Conservation (phyloP, 192 early-diverging fungal genomes). For the Rhizophlyctis rosea region DNA sequence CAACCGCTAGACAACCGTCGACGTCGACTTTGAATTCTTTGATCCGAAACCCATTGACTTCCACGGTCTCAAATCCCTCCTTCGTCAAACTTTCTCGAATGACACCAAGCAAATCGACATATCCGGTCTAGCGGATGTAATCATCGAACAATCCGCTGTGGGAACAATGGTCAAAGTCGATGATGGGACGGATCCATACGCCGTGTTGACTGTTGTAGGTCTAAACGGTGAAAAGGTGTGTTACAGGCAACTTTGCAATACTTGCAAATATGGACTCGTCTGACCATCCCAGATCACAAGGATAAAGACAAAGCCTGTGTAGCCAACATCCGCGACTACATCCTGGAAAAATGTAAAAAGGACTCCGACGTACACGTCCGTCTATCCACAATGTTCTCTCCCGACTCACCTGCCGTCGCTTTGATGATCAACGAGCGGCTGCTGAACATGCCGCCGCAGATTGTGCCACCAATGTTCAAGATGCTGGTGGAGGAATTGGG, state of each 20-base stretch:
- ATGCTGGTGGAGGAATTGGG: conserved; percentile 85
- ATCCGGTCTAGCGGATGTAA: conserved; percentile 76
- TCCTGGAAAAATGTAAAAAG: conserved; percentile 59
- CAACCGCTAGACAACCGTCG: conserved; percentile 51
- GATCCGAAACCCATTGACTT: conserved; percentile 86
- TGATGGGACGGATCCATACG: conserved; percentile 76
- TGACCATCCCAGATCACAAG: too few relatives aligned
- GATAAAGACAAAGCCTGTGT: conserved; percentile 10
- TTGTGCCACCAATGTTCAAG: conserved; percentile 85
- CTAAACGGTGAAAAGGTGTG: conserved; percentile 38
- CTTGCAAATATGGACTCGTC: too few relatives aligned
- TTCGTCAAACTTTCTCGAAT: conserved; percentile 73
- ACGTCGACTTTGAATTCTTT: conserved; percentile 96
- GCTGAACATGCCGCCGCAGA: conserved; percentile 94
- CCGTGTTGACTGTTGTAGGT: conserved; percentile 72
- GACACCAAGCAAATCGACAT: conserved; percentile 74
- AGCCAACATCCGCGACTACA: conserved; percentile 48
- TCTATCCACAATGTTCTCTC: not conserved
- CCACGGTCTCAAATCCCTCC: conserved; percentile 85
- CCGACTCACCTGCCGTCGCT: conserved; percentile 45
- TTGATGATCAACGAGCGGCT: conserved; percentile 84
- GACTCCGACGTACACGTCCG: conserved; percentile 2
- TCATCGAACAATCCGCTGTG: conserved; percentile 70
- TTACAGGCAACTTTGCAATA: too few relatives aligned
- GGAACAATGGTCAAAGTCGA: conserved; percentile 92